A percentile compares a stretch with the other conserved stretches of the same genome.
These are phyloP conservation scores for Neopestalotiopsis sp. DNA, from an alignment of 2,329 filamentous ascomycete species.

Conservation along the genomic window DNA sequence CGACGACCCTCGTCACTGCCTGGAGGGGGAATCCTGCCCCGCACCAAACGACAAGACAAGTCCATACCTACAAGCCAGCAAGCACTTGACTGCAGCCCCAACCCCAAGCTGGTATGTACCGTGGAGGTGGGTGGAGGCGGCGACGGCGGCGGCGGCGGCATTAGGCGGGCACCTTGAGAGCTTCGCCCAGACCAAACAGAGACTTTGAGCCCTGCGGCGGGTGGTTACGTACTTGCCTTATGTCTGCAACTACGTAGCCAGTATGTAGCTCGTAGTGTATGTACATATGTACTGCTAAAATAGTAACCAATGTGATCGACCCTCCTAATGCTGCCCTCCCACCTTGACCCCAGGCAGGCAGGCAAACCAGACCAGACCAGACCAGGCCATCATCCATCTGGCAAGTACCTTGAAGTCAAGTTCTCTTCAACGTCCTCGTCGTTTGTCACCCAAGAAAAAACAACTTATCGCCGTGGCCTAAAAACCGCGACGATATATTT, in stretches of 20 bases:
- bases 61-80: background rate
- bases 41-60: background rate
- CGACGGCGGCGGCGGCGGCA: background rate
- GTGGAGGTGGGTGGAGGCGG: background rate
- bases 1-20: background rate
- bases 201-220: background rate
- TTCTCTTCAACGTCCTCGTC: background rate
- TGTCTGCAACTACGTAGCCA: background rate
- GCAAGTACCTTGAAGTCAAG: too few relatives aligned
- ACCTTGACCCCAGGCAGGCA: too few relatives aligned
- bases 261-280: too few relatives aligned
- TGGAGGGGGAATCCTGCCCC: background rate
- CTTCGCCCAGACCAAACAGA: background rate
- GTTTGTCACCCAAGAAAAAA: background rate
- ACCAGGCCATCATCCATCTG: too few relatives aligned
- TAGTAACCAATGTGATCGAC: background rate
- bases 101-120: background rate
- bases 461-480: conserved; percentile 1
- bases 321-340: background rate
- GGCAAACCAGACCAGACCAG: too few relatives aligned
- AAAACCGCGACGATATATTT: background rate
- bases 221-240: conserved; percentile 5
- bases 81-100: background rate
- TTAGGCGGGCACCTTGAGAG: background rate
- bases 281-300: background rate